phyloP scores from a whole-genome alignment of 2,329 filamentous ascomycete genomes.

The Didymella lethalis region DNA sequence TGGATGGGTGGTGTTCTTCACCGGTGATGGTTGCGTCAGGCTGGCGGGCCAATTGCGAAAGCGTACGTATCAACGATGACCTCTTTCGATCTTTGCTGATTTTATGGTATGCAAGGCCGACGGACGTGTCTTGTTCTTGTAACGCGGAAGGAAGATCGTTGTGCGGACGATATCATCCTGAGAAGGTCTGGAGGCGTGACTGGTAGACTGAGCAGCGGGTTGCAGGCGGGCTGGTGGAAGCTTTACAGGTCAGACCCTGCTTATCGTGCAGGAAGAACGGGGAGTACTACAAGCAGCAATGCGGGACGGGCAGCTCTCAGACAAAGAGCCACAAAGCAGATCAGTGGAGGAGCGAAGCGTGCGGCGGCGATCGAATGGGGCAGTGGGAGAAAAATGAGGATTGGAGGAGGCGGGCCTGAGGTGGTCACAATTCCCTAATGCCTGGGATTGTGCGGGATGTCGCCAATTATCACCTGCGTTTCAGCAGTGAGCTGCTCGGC shows the following conservation, averaged over 20 bases:
- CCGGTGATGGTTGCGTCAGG: constrained; percentile 41
- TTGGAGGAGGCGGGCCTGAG: constrained; percentile 44
- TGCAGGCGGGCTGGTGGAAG: constrained; percentile 45
- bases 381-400: constrained; percentile 34
- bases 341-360: constrained; percentile 38
- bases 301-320: constrained; percentile 48
- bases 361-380: constrained; percentile 41
- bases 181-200: constrained; percentile 42
- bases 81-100: constrained; percentile 27
- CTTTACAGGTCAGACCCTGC: constrained; percentile 51
- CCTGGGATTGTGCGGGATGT: constrained; percentile 40
- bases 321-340: constrained; percentile 47
- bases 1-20: constrained; percentile 35
- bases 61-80: constrained; percentile 41
- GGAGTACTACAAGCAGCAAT: constrained; percentile 51
- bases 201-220: constrained; percentile 45
- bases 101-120: constrained; percentile 47
- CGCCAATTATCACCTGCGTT: constrained; percentile 50
- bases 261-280: constrained; percentile 48
- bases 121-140: constrained; percentile 42
- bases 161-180: constrained; percentile 54
- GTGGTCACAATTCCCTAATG: constrained; percentile 47
- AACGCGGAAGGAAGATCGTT: constrained; percentile 47
- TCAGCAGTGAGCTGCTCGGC: constrained; percentile 47
- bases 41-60: constrained; percentile 41